A percentile compares a stretch with the other conserved stretches of the same genome.
phyloP scores from a whole-genome alignment of 352 stramenopile species.

The Phytophthora palmivora region DNA sequence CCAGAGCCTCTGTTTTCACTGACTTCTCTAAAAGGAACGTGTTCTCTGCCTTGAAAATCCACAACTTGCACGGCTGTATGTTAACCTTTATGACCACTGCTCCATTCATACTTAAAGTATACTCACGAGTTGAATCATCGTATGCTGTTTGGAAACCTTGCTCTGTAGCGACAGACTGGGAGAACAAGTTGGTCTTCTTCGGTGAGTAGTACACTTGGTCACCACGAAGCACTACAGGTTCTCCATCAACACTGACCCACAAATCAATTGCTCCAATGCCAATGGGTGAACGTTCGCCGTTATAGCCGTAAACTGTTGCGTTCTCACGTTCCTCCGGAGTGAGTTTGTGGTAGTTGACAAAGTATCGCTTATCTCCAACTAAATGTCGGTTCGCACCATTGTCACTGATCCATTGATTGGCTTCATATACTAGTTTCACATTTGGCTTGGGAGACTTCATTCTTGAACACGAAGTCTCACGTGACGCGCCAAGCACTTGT shows the following conservation, averaged over 20 bases:
- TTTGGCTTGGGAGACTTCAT: too few relatives aligned
- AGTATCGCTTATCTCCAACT: conserved; percentile 16
- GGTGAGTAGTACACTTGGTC: conserved; percentile 14
- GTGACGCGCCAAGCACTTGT: too few relatives aligned
- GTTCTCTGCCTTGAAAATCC: conserved; percentile 10
- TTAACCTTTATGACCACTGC: not conserved
- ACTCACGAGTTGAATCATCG: not conserved
- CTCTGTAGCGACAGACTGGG: too few relatives aligned
- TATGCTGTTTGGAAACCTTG: conserved; percentile 9
- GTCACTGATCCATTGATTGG: conserved; percentile 10
- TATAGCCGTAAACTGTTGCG: conserved; percentile 5
- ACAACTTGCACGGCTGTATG: conserved; percentile 2
- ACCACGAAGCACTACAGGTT: not conserved
- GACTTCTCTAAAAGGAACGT: not conserved
- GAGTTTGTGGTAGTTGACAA: conserved; percentile 2
- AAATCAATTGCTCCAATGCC: conserved; percentile 5
- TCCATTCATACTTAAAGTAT: conserved; percentile 5
- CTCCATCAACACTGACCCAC: not conserved
- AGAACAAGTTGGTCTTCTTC: conserved; percentile 1
- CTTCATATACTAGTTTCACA: not conserved
- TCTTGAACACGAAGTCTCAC: too few relatives aligned
- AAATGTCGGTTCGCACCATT: conserved; percentile 7
- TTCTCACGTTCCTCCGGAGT: not conserved
- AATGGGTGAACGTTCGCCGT: not conserved
- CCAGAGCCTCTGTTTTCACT: not conserved